These are phyloP conservation scores for Dryadomyces sulphureus DNA, from an alignment of 2,329 filamentous ascomycete species.

Conservation along the genomic window DNA sequence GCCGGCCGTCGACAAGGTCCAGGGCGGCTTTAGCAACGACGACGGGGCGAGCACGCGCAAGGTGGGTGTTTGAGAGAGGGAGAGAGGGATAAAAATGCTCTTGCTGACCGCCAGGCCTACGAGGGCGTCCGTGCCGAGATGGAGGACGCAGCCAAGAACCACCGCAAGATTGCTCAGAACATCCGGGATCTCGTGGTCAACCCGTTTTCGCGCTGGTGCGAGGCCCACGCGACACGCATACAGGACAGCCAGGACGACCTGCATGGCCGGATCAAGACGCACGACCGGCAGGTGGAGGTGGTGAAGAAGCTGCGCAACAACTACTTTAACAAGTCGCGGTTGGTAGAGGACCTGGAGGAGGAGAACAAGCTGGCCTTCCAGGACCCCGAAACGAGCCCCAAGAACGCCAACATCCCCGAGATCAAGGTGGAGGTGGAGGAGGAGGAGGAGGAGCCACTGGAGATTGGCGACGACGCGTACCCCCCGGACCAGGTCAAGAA, in stretches of 20 bases:
- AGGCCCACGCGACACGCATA: conserved; percentile 79
- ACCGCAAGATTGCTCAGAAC: conserved; percentile 90
- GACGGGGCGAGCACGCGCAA: conserved; percentile 94
- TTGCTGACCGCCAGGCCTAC: conserved; percentile 50
- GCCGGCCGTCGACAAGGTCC: conserved; percentile 65
- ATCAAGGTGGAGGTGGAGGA: conserved; percentile 72
- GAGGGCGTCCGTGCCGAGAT: conserved; percentile 88
- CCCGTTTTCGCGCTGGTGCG: conserved; percentile 92
- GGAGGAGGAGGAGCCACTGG: conserved; percentile 65
- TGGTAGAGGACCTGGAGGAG: conserved; percentile 92
- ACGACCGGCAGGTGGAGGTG: conserved; percentile 78
- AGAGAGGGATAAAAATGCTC: too few species aligned
- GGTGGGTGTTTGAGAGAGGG: too few species aligned
- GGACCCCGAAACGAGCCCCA: conserved; percentile 60
- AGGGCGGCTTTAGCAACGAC: conserved; percentile 73
- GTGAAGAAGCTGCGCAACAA: conserved; percentile 89
- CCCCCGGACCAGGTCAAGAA: conserved; percentile 79
- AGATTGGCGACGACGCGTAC: conserved; percentile 84
- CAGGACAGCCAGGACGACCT: conserved; percentile 93
- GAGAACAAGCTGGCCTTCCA: conserved; percentile 98
- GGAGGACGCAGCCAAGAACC: conserved; percentile 76
- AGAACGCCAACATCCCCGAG: conserved; percentile 42
- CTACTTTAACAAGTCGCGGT: conserved; percentile 97
- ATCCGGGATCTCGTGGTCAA: conserved; percentile 91
- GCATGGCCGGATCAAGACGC: conserved; percentile 76